A percentile compares a stretch with the other conserved stretches of the same genome.
These are phyloP conservation scores for Nothophytophthora sp. DNA, from an alignment of 352 stramenopile species.

Conservation along the genomic window DNA sequence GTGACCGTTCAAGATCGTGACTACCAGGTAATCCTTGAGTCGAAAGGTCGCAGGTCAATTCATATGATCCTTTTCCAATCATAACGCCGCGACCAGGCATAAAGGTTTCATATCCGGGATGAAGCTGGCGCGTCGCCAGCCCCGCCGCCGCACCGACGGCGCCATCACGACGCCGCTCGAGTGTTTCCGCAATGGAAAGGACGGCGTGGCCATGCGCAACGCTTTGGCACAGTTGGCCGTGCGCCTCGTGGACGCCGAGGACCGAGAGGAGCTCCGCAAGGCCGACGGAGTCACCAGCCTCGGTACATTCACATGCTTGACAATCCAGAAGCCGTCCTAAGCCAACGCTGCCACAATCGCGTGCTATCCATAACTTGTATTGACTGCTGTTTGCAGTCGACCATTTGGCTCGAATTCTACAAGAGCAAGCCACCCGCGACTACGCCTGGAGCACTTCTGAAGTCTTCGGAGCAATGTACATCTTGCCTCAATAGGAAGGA, in stretches of 20 bases:
- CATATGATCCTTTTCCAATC: too few relatives aligned
- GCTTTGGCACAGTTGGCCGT: slow-evolving; percentile 60
- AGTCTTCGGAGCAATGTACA: slow-evolving; percentile 34
- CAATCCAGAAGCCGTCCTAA: not conserved
- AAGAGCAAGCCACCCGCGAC: slow-evolving; percentile 56
- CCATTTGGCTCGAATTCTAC: slow-evolving; percentile 47
- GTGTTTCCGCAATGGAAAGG: slow-evolving; percentile 31
- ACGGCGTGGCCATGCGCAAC: slow-evolving; percentile 33
- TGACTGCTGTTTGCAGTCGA: slow-evolving; percentile 37
- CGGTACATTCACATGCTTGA: slow-evolving; percentile 19
- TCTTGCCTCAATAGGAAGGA: not conserved
- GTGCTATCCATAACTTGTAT: not conserved
- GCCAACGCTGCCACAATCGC: not conserved
- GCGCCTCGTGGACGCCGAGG: slow-evolving; percentile 47
- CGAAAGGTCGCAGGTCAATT: too few relatives aligned
- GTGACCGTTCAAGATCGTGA: too few relatives aligned
- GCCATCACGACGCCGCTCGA: slow-evolving; percentile 45
- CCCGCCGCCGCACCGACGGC: too few relatives aligned
- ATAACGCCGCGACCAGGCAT: too few relatives aligned
- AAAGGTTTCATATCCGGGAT: too few relatives aligned
- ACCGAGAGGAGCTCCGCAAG: slow-evolving; percentile 55
- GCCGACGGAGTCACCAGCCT: slow-evolving; percentile 58
- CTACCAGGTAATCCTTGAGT: too few relatives aligned
- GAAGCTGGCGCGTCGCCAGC: too few relatives aligned
- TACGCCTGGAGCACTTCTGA: slow-evolving; percentile 41